phyloP scores from a whole-genome alignment of 345 rosid species.

The Triadica sebifera region DNA sequence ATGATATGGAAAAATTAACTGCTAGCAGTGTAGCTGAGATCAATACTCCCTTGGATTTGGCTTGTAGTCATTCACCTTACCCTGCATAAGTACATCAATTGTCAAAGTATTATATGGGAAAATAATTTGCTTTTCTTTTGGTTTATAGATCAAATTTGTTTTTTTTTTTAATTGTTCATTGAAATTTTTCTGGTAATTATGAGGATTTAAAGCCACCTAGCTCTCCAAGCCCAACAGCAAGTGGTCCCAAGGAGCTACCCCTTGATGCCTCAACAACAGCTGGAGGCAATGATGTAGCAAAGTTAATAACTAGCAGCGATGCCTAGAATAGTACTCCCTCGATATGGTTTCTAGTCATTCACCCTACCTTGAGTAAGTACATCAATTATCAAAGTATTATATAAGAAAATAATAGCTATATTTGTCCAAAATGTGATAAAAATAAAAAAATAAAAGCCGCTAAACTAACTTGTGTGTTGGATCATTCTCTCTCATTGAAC shows the following conservation, averaged over 20 bases:
- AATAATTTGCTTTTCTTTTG: neutral
- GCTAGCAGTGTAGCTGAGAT: slow-evolving; percentile 16
- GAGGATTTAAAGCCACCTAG: slow-evolving; percentile 73
- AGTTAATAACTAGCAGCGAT: slow-evolving; percentile 11
- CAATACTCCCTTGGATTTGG: slow-evolving; percentile 16
- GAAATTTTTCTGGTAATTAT: slow-evolving; percentile 36
- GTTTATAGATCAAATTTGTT: neutral
- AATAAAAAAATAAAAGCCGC: neutral
- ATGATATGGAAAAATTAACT: slow-evolving; percentile 25
- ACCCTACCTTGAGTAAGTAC: slow-evolving; percentile 20
- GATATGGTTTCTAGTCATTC: slow-evolving; percentile 20
- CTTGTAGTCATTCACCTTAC: slow-evolving; percentile 30
- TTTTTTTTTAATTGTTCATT: neutral
- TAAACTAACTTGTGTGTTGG: neutral
- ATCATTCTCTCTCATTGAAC: neutral
- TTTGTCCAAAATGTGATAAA: neutral
- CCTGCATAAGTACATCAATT: neutral
- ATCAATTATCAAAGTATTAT: neutral
- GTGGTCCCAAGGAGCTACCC: slow-evolving; percentile 40
- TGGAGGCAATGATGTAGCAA: slow-evolving; percentile 37
- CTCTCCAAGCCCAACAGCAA: slow-evolving; percentile 64
- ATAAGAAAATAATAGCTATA: neutral
- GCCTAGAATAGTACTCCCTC: slow-evolving; percentile 19
- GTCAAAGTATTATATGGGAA: neutral
- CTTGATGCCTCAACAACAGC: slow-evolving; percentile 11